Evolutionary conservation across 257 asterid genomes (phyloP), one percentile per base, ranked within the genome.

Genomic region (Voacanga thouarsii): DNA sequence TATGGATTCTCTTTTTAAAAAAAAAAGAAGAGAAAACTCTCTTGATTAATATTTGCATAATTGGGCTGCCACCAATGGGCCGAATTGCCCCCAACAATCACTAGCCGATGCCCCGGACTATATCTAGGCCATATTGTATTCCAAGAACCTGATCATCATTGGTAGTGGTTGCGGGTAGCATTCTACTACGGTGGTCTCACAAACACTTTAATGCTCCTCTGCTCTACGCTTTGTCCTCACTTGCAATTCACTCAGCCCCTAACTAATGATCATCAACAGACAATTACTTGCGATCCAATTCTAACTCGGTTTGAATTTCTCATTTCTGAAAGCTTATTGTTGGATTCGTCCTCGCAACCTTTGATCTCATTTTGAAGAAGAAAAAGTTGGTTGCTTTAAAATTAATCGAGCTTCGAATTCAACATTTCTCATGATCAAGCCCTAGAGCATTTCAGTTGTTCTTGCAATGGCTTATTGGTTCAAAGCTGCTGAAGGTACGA

Each of bases 401-500:
- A 7, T 73, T n/a, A 5, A 47, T 59, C 50, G 53, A 24, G 51
- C 28, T 18, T 57, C 57, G 19, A 39, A 15, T 26, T 74, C 39
- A 16, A 33, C 57, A 30, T 76, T 57, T 49, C 39, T 78, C 67
- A 71, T 82, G 82, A 74, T 74, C 76, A 59, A 75, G 74, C 50
- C 51, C 24, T 82, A 78, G 80, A 75, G 74, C 77, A 30, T 21
- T 72, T 66, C 75, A 78, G 68, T 68, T 84, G 61, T 81, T 81
- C 60, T 66, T 65, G 4, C 80, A 72, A 84, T 84, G 87, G 74
- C 81, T 75, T 72, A 95, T 73, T 95, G 98, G 99, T 91, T 95
- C 82, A 93, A 90, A 90, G 98, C 98, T 43, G 99, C 99, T 77
- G 98, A 95, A 95, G 99, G 99, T 95, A 77, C 72, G 84, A 28